These are phyloP conservation scores for Kuraishia molischiana DNA, from an alignment of 805 yeast genomes.

Conservation along the genomic window DNA sequence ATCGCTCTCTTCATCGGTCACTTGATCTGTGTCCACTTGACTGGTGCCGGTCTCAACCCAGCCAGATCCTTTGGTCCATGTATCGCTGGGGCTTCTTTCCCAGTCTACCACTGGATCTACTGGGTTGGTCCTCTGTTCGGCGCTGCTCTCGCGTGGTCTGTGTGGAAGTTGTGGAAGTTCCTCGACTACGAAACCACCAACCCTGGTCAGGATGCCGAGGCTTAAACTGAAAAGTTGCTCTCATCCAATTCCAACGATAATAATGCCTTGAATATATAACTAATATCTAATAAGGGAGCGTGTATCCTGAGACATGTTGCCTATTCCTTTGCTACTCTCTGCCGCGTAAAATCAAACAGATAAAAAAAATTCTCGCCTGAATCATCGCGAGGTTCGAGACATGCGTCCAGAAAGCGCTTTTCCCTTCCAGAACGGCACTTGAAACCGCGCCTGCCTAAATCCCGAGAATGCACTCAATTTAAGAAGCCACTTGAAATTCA, in stretches of 20 bases:
- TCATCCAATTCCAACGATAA: background rate
- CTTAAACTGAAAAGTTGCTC: conserved; percentile 9
- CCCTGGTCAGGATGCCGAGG: conserved; percentile 60
- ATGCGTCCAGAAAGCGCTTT: too few species aligned
- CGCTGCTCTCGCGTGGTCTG: conserved; percentile 50
- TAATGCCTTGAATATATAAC: too few species aligned
- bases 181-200: conserved; percentile 60
- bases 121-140: conserved; percentile 87
- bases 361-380: too few species aligned
- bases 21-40: conserved; percentile 69
- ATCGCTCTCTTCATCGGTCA: conserved; percentile 74
- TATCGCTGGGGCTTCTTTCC: conserved; percentile 64
- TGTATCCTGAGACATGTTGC: too few species aligned
- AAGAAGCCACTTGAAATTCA: too few species aligned
- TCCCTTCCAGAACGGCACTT: too few species aligned
- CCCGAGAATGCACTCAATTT: too few species aligned
- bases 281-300: too few species aligned
- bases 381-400: too few species aligned
- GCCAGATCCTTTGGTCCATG: conserved; percentile 85
- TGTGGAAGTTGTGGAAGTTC: conserved; percentile 58
- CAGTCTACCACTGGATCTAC: conserved; percentile 82
- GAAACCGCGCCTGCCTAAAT: too few species aligned
- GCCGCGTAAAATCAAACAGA: too few species aligned
- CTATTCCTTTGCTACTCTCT: too few species aligned
- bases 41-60: conserved; percentile 91